These are phyloP conservation scores for Cercophora newfieldiana DNA, from an alignment of 495 filamentous ascomycete species.

Conservation along the genomic window DNA sequence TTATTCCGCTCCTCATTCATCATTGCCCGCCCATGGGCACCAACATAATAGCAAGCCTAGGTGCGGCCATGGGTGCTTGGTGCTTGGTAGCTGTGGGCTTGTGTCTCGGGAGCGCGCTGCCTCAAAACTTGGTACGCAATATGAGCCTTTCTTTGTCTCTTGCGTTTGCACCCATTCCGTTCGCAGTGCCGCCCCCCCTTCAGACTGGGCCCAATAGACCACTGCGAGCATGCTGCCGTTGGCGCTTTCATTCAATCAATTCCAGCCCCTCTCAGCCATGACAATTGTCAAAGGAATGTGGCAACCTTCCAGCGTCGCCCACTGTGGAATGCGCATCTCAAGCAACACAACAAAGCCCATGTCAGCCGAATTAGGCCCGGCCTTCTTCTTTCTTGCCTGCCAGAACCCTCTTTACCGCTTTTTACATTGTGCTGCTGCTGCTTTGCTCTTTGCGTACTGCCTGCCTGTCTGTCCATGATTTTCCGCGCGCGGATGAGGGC, in stretches of 20 bases:
- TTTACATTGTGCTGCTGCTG: slow-evolving; percentile 18
- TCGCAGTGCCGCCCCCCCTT: slow-evolving; percentile 27
- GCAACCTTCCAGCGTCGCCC: slow-evolving; percentile 10
- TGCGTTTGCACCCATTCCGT: slow-evolving; percentile 43
- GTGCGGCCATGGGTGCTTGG: slow-evolving; percentile 21
- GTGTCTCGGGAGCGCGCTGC: slow-evolving; percentile 48
- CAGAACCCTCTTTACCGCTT: slow-evolving; percentile 20
- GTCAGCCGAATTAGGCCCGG: slow-evolving; percentile 39
- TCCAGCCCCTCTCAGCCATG: slow-evolving; percentile 24
- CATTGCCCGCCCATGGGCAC: background rate
- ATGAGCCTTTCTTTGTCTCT: slow-evolving; percentile 31
- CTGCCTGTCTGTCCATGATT: slow-evolving; percentile 5
- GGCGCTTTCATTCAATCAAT: background rate
- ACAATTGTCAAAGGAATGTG: slow-evolving; percentile 35
- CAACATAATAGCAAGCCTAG: too few species aligned
- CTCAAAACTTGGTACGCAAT: slow-evolving; percentile 27
- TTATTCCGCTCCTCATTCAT: slow-evolving; percentile 11
- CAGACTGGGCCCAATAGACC: slow-evolving; percentile 20
- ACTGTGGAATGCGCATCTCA: slow-evolving; percentile 22
- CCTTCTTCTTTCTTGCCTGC: slow-evolving; percentile 19
- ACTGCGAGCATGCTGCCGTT: background rate
- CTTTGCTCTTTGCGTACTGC: background rate
- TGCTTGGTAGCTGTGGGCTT: background rate
- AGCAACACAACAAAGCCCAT: slow-evolving; percentile 44
- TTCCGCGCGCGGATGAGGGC: slow-evolving; percentile 4